Percentiles rank a stretch among this genome's conserved stretches.
Evolutionary conservation across 2,329 filamentous ascomycete species (phyloP).

Genomic region (Verruconis gallopava): DNA sequence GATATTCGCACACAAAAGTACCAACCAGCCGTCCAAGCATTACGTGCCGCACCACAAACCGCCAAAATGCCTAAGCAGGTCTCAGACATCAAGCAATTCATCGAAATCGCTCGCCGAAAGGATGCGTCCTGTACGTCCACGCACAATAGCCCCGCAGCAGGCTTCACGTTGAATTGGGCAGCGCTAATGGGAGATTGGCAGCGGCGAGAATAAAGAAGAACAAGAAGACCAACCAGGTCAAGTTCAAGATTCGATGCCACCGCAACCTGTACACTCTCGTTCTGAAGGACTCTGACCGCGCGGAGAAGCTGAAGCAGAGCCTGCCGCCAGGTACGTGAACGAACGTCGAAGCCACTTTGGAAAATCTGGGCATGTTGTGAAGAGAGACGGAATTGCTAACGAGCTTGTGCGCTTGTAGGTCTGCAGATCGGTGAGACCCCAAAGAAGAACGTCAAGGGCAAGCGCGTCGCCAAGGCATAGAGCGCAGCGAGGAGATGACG

Average conservation of each 20-base stretch:
- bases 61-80: constrained; percentile 96
- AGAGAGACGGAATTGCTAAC: background rate
- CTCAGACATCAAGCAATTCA: constrained; percentile 99
- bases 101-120: constrained; percentile 99
- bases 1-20: too few relatives aligned
- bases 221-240: constrained; percentile 81
- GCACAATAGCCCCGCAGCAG: background rate
- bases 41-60: constrained; percentile 20
- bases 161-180: background rate
- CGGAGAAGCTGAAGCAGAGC: constrained; percentile 99
- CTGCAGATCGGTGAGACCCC: constrained; percentile 47
- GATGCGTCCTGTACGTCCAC: constrained; percentile 88
- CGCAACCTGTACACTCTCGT: constrained; percentile 95
- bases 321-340: constrained; percentile 76
- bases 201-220: constrained; percentile 64
- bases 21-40: background rate
- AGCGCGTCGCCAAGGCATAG: constrained; percentile 24
- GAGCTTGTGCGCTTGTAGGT: constrained; percentile 27
- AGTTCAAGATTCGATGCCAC: constrained; percentile 99
- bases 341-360: background rate
- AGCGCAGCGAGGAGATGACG: background rate
- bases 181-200: constrained; percentile 14
- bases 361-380: too few relatives aligned
- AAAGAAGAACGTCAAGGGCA: constrained; percentile 50
- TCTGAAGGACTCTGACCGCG: constrained; percentile 98